Conservation (phyloP, 768 basidiomycete species). For the Hypholoma fasciculare region DNA sequence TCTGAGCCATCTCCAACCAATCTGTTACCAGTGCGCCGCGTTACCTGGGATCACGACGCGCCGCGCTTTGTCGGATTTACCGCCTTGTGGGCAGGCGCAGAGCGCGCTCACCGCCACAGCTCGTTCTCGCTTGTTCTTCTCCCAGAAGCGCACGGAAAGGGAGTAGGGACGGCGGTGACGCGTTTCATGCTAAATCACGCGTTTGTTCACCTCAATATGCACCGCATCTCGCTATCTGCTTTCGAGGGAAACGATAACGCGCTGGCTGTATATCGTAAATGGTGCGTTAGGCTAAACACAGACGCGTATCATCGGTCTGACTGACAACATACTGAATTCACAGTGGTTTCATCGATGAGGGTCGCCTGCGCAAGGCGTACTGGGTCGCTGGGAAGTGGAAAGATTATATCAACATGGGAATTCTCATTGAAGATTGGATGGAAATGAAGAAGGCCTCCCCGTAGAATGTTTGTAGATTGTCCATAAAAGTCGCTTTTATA, state of each 20-base stretch:
- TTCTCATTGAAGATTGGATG: constrained; percentile 10
- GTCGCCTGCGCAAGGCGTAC: background rate
- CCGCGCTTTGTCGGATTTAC: background rate
- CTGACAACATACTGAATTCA: background rate
- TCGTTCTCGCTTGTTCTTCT: background rate
- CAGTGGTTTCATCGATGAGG: constrained; percentile 12
- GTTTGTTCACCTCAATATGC: constrained; percentile 9
- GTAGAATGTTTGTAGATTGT: too few relatives aligned
- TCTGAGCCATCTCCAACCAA: background rate
- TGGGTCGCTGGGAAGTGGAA: constrained; percentile 10
- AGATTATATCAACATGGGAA: constrained; percentile 9
- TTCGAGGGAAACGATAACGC: constrained; percentile 2
- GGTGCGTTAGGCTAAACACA: background rate
- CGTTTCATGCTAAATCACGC: constrained; percentile 5
- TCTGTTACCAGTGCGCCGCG: background rate
- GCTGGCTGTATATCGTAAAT: constrained; percentile 6
- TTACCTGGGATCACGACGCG: background rate
- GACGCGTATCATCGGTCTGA: too few relatives aligned
- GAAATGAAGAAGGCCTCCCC: background rate
- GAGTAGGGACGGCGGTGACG: constrained; percentile 4
- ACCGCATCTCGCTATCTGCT: constrained; percentile 4
- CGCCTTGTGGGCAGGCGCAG: background rate
- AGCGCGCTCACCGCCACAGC: background rate
- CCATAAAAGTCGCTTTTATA: too few relatives aligned
- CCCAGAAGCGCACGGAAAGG: background rate